Evolutionary conservation across 192 early-diverging fungal species (phyloP), one percentile per base, ranked within the genome.

Genomic region (Podila clonocystis): DNA sequence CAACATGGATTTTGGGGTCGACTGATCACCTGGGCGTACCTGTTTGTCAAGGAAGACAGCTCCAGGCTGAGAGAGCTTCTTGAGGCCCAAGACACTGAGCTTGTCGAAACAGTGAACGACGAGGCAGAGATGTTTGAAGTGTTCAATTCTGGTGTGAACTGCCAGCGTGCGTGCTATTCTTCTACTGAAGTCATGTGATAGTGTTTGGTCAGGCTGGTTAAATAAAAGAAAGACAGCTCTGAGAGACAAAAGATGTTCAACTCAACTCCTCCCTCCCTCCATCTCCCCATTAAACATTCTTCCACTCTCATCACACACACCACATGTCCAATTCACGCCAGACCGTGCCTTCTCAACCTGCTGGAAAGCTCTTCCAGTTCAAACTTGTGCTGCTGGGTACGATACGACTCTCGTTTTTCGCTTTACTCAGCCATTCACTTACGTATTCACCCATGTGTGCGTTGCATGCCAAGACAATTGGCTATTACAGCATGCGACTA

Each of bases 331-430:
- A 50, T 55, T 73, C 73, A 17, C 71, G 73, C 63, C 79, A 82
- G 59, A 52, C 50, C 9, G 33, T 55, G 28, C 30, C 28, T 38
- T 31, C 60, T 55, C 82, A 83, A 67, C 69, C 82, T 49, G 65
- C 83, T 24, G 86, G 87, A 59, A 96, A 94, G 72, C 91, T 93
- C 66, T 93, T 92, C 76, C 94, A 94, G 70, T 97, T 97, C 76
- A 99, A 98, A 73, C 92, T 99, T 58, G 97, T 99, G 58, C 87
- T 99, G 52, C 89, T 99, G 63, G 97, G 97, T 91, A 87, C 50
- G 38, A 17, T 91, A 87, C 50, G 38, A 17, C 33, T 63, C 50
- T 80, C 68, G 20, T 22, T 55, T 24, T 55, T 55, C 24, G 5
- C 52, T 24, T 45, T 45, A 15, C 41, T 45, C 41, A 15, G 15